A percentile compares a stretch with the other conserved stretches of the same genome.
Conservation (phyloP, 345 rosid genomes). For the Lepidium didymum region DNA sequence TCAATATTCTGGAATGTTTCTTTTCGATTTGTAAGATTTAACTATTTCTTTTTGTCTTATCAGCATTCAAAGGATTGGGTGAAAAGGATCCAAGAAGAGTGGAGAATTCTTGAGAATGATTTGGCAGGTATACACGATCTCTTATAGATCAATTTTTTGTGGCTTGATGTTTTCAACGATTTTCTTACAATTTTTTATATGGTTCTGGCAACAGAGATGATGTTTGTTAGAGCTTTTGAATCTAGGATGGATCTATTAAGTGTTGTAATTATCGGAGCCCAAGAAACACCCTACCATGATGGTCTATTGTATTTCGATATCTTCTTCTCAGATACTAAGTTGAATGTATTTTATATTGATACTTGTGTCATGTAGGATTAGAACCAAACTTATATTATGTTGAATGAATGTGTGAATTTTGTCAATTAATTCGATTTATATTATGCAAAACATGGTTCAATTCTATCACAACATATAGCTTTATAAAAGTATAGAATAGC, state of each 20-base stretch:
- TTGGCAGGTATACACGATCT: conserved; percentile 54
- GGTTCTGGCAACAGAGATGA: conserved; percentile 48
- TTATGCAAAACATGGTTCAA: no score
- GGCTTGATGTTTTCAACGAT: neutral
- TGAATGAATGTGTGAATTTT: no score
- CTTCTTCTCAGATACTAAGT: conserved; percentile 62
- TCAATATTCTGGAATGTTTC: neutral
- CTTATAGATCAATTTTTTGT: neutral
- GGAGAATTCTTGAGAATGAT: conserved; percentile 79
- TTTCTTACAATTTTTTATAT: neutral
- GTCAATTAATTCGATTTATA: no score
- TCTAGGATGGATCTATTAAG: conserved; percentile 91
- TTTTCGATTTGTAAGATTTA: neutral
- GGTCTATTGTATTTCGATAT: conserved; percentile 92
- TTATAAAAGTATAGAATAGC: no score
- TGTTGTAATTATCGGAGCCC: conserved; percentile 89
- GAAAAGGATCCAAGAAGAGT: conserved; percentile 78
- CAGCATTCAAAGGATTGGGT: conserved; percentile 67
- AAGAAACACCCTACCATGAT: conserved; percentile 92
- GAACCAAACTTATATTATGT: no score
- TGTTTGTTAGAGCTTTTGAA: conserved; percentile 83
- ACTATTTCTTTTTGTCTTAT: conserved; percentile 8
- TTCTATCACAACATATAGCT: no score
- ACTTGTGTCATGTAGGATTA: no score
- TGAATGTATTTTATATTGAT: no score